These are phyloP conservation scores for Talaromyces thailandensis DNA, from an alignment of 495 filamentous ascomycete species.

Conservation along the genomic window DNA sequence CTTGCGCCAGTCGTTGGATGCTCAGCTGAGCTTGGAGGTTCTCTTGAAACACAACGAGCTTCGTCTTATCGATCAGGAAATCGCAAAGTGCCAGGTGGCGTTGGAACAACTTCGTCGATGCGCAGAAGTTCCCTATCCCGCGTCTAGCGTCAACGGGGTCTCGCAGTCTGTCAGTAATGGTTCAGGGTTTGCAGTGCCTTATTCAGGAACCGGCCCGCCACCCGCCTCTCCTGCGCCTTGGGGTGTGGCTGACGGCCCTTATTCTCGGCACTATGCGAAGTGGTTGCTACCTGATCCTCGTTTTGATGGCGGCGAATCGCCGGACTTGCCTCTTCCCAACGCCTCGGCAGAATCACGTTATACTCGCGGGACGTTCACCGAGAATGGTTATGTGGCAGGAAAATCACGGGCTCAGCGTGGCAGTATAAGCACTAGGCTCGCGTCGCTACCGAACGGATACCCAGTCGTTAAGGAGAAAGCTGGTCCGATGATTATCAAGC, in stretches of 20 bases:
- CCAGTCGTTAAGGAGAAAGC: constrained; percentile 58
- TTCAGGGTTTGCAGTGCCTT: constrained; percentile 54
- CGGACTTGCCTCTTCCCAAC: constrained; percentile 24
- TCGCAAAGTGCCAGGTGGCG: constrained; percentile 92
- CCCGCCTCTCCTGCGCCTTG: constrained; percentile 67
- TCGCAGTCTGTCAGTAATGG: constrained; percentile 59
- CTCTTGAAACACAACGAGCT: constrained; percentile 90
- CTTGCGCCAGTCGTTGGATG: constrained; percentile 65
- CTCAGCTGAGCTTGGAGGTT: constrained; percentile 85
- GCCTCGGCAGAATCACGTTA: constrained; percentile 49
- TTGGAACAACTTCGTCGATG: constrained; percentile 91
- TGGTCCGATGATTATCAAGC: constrained; percentile 51
- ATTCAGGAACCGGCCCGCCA: constrained; percentile 44
- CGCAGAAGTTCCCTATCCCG: constrained; percentile 80
- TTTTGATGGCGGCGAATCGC: constrained; percentile 61
- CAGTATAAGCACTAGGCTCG: constrained; percentile 50
- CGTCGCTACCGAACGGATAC: constrained; percentile 65
- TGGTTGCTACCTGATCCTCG: constrained; percentile 86
- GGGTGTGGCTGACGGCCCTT: constrained; percentile 85
- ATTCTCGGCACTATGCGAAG: constrained; percentile 84
- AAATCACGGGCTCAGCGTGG: constrained; percentile 56
- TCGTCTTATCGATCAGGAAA: constrained; percentile 88
- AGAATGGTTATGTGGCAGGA: constrained; percentile 43
- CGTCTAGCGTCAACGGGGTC: constrained; percentile 51
- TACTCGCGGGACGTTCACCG: constrained; percentile 63